These are phyloP conservation scores for Ganoderma lucidum DNA, from an alignment of 1,284 basidiomycete genomes.

Conservation along the genomic window DNA sequence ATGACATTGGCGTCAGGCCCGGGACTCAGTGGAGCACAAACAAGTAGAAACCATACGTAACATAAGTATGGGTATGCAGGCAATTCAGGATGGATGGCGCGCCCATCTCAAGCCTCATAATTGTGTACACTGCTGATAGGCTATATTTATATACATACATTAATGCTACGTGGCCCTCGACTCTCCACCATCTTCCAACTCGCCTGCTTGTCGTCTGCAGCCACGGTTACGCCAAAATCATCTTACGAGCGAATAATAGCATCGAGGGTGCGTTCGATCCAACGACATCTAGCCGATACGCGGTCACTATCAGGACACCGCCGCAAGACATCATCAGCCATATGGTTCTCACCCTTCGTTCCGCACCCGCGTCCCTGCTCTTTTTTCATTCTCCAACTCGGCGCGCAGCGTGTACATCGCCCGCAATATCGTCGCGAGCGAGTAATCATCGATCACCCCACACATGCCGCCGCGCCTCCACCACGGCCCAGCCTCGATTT, in stretches of 20 bases:
- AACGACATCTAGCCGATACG: not conserved
- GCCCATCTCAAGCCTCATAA: too few relatives aligned
- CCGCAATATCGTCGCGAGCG: slow-evolving; percentile 1
- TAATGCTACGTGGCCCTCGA: too few relatives aligned
- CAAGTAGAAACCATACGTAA: too few relatives aligned
- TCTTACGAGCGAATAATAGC: not conserved
- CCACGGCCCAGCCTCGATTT: slow-evolving; percentile 11
- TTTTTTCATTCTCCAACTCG: not conserved
- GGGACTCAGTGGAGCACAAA: too few relatives aligned
- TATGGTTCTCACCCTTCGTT: slow-evolving; percentile 9
- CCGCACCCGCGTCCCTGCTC: not conserved
- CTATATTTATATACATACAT: too few relatives aligned
- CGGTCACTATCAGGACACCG: not conserved
- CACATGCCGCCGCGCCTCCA: slow-evolving; percentile 18
- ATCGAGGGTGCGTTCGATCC: not conserved
- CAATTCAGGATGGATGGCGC: too few relatives aligned
- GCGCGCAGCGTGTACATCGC: not conserved
- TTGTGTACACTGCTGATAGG: too few relatives aligned
- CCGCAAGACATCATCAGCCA: not conserved
- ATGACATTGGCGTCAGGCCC: too few relatives aligned
- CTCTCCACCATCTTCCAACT: too few relatives aligned
- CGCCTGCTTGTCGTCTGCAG: too few relatives aligned
- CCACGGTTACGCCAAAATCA: too few relatives aligned
- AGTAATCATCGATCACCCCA: slow-evolving; percentile 20
- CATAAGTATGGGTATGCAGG: too few relatives aligned